A percentile compares a stretch with the other conserved stretches of the same genome.
Evolutionary conservation across 1,284 basidiomycete genomes (phyloP).

Genomic region (Malassezia nana): DNA sequence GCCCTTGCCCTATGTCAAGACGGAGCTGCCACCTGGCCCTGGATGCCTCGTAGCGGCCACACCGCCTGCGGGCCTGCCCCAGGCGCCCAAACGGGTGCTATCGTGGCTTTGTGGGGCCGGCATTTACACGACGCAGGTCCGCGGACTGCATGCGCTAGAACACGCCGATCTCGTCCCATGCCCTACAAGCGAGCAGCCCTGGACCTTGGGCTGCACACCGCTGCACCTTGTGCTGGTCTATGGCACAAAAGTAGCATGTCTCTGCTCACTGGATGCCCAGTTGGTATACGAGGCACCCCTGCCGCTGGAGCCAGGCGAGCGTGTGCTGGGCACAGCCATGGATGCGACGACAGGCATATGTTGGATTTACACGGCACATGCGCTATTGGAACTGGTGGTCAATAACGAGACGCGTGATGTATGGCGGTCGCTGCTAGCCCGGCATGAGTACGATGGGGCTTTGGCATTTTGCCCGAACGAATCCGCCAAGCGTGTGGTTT

Average conservation of each 20-base stretch:
- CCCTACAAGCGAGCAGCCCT: constrained; percentile 11
- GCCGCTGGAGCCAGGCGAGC: constrained; percentile 30
- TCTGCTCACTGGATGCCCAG: constrained; percentile 71
- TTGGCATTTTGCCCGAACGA: constrained; percentile 72
- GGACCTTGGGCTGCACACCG: constrained; percentile 55
- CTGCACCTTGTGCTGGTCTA: constrained; percentile 87
- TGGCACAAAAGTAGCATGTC: constrained; percentile 64
- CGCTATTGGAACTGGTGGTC: constrained; percentile 78
- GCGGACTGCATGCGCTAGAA: constrained; percentile 54
- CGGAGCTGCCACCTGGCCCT: constrained; percentile 29
- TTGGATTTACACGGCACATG: constrained; percentile 78
- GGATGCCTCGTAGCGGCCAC: constrained; percentile 34
- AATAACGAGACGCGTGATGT: constrained; percentile 84
- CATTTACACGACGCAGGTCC: constrained; percentile 34
- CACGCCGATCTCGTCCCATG: constrained; percentile 59
- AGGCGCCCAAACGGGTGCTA: constrained; percentile 34
- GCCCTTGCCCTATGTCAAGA: constrained; percentile 34
- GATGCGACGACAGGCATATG: constrained; percentile 81
- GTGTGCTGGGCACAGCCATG: constrained; percentile 34
- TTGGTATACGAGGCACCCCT: constrained; percentile 67
- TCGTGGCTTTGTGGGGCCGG: constrained; percentile 35
- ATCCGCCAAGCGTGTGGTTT: constrained; percentile 70
- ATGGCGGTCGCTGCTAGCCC: constrained; percentile 80
- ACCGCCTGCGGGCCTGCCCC: constrained; percentile 49
- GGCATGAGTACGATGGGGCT: constrained; percentile 66